Evolutionary conservation across 495 filamentous ascomycete genomes (phyloP).

Genomic region (Oleoguttula mirabilis): DNA sequence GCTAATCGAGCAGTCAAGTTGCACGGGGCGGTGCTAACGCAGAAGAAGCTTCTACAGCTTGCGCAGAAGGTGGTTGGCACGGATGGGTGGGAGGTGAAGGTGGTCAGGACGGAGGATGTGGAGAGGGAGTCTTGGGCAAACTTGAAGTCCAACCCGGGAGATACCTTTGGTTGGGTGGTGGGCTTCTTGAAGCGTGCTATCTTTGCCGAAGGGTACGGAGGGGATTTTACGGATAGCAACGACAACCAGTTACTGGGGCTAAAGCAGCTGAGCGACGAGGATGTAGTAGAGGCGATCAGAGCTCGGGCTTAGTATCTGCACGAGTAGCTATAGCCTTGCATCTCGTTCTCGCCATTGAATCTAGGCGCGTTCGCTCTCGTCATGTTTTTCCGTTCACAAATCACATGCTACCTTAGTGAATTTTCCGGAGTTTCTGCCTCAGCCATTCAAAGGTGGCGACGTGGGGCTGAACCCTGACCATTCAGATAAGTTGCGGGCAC

Average conservation of each 20-base stretch:
- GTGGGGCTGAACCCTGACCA: too few species aligned
- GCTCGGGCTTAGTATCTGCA: too few species aligned
- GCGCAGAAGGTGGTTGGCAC: constrained; percentile 5
- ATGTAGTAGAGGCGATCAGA: too few species aligned
- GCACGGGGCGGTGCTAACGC: constrained; percentile 8
- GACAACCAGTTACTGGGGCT: constrained; percentile 18
- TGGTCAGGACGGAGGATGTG: constrained; percentile 1
- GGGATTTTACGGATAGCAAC: constrained; percentile 2
- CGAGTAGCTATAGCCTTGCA: too few species aligned
- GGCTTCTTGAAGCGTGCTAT: constrained; percentile 6
- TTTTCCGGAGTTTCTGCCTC: too few species aligned
- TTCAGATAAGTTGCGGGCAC: too few species aligned
- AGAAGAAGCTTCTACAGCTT: constrained; percentile 14
- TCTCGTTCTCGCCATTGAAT: too few species aligned
- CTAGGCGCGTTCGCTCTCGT: too few species aligned
- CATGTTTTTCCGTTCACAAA: too few species aligned
- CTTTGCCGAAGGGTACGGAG: constrained; percentile 9
- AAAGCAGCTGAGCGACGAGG: too few species aligned
- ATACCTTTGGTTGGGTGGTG: neutral
- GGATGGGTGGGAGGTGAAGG: constrained; percentile 5
- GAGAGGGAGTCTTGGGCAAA: constrained; percentile 9
- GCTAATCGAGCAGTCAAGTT: constrained; percentile 13
- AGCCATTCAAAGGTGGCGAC: too few species aligned
- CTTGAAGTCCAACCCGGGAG: constrained; percentile 4
- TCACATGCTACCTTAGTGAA: too few species aligned